These are phyloP conservation scores for Amborella trichopoda DNA, from an alignment of 164 flowering plant genomes.

Conservation along the genomic window DNA sequence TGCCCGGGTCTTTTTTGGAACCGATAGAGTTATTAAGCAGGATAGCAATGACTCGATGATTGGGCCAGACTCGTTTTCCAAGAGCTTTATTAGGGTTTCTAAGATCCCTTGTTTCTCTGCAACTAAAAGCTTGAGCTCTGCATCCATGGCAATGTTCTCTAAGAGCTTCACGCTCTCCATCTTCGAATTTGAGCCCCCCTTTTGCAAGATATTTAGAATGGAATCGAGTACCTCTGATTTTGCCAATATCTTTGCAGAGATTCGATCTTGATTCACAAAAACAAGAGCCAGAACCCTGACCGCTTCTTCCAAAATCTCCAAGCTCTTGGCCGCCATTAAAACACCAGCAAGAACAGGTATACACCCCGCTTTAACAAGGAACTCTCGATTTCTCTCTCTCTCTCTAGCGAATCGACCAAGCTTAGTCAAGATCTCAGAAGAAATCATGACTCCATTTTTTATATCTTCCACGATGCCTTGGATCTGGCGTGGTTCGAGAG, in stretches of 20 bases:
- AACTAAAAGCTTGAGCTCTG: no score
- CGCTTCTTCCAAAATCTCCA: constrained; percentile 15
- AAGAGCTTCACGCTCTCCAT: constrained; percentile 27
- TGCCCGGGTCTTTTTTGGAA: constrained; percentile 19
- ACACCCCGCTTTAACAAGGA: constrained; percentile 34
- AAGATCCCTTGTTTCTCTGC: no score
- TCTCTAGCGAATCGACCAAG: constrained; percentile 8
- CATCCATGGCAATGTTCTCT: no score
- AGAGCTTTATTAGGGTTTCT: no score
- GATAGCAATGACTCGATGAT: constrained; percentile 44
- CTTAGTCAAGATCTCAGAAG: no score
- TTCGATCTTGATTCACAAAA: constrained; percentile 8
- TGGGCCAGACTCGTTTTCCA: no score
- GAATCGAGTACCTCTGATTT: no score
- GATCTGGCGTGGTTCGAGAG: constrained; percentile 1
- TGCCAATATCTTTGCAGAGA: constrained; percentile 14
- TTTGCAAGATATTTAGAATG: constrained; percentile 22
- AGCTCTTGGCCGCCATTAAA: constrained; percentile 8
- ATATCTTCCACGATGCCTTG: no score
- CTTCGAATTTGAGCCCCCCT: constrained; percentile 26
- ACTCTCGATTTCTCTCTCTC: constrained; percentile 29
- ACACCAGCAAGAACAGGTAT: constrained; percentile 21
- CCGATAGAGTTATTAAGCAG: constrained; percentile 32
- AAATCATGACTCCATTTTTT: no score
- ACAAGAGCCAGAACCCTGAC: constrained; percentile 25